Base-by-base conservation (phyloP, 352 stramenopile species). In the Globisporangium nodosum region DNA sequence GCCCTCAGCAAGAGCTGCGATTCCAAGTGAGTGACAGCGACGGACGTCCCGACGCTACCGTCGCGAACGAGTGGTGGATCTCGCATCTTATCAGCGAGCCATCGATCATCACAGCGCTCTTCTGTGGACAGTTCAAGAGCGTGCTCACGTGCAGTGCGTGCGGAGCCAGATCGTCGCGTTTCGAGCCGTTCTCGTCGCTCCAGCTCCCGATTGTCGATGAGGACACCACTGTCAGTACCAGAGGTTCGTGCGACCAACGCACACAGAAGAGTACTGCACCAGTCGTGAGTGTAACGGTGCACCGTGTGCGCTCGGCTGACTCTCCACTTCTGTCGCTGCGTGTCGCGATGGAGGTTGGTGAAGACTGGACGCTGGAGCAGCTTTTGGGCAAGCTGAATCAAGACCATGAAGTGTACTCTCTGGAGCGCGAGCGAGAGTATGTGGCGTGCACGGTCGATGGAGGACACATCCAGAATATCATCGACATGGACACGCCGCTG, bases 31-130 rank as follows among this genome's bases (percentile, higher is more conserved):
- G 85, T 16, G 96, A 99, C 73, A 97, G 86, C 49, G 84, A 98
- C 62, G 93, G 89, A n/a, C 80, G 95, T 5, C 81, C 87, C 2
- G 96, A 99, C 67, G 76, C 73, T 0, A 83, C 96, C 52, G 78
- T 99, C 6, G 97, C 97, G 30, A 86, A 97, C 42, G 97, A 98
- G 61, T 99, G 96, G 94, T 99, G 97, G 97, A 74, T 87, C 9
- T 94, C 97, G 49, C 94, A 99, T 66, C 76, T 99, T 24, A 79
- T 96, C 48, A 64, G 92, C 47, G 96, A 99, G 60, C 82, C 97
- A 30, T 98, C 87, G 13, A 90, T 99, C 18, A 86, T 99, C 50
- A 96, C 97, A 2, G 87, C 90, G 18, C 74, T 99, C 1, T 99
- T 99, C 61, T 94, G 81, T 15, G 97, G 97, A 0, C 97, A 99